Conservation (phyloP, 2,329 filamentous ascomycete genomes). For the Plectosphaerella cucumerina region DNA sequence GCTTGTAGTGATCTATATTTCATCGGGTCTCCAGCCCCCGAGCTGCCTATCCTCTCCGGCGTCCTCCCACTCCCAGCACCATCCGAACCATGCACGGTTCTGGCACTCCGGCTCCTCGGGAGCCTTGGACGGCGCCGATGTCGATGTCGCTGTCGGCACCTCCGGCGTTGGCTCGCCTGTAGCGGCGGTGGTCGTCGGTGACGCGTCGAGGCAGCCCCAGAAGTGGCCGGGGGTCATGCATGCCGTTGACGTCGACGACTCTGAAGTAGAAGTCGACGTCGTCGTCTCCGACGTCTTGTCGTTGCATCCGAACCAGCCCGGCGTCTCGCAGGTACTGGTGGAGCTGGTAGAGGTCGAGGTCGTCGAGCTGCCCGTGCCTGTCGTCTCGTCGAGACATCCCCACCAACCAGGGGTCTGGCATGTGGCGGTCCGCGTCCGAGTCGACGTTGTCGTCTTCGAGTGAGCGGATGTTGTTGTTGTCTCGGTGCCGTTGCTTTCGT, state of each 20-base stretch:
- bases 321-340: constrained; percentile 56
- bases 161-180: constrained; percentile 22
- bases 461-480: constrained; percentile 60
- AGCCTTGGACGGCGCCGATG: constrained; percentile 17
- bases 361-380: constrained; percentile 30
- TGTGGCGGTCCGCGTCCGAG: constrained; percentile 70
- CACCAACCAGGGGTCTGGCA: constrained; percentile 93
- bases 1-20: constrained; percentile 4
- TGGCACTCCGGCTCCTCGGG: constrained; percentile 26
- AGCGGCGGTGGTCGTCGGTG: constrained; percentile 19
- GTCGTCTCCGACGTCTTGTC: constrained; percentile 37
- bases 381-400: constrained; percentile 67
- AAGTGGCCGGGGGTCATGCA: constrained; percentile 52
- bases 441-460: constrained; percentile 47
- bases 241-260: constrained; percentile 14
- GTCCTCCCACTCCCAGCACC: constrained; percentile 32
- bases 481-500: constrained; percentile 84
- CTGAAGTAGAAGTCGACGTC: constrained; percentile 16
- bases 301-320: constrained; percentile 65
- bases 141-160: constrained; percentile 23
- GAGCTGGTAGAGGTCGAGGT: constrained; percentile 41
- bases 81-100: constrained; percentile 34
- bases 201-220: constrained; percentile 48
- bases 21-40: constrained; percentile 11
- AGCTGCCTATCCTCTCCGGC: background rate